phyloP scores from a whole-genome alignment of 768 basidiomycete species.

The Gloeophyllum trabeum region DNA sequence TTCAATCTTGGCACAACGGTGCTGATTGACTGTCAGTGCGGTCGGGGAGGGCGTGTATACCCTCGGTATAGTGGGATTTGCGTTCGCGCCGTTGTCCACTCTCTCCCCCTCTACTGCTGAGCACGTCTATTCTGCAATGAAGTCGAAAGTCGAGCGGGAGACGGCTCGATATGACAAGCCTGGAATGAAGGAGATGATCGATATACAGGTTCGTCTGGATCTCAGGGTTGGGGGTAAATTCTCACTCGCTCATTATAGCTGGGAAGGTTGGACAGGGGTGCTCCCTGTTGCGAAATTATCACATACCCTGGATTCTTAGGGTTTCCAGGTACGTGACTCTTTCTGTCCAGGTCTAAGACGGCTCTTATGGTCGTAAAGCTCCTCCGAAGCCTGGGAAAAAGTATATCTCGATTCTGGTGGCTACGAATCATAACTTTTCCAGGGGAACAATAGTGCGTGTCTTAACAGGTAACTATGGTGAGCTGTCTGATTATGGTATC shows the following conservation, averaged over 20 bases:
- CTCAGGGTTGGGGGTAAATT: too few species aligned
- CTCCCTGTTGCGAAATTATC: constrained; percentile 13
- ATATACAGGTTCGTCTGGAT: too few species aligned
- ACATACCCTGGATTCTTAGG: constrained; percentile 7
- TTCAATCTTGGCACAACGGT: neutral
- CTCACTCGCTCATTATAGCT: constrained; percentile 15
- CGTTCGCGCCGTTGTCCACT: neutral
- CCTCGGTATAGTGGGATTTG: constrained; percentile 2
- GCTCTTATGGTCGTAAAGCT: neutral
- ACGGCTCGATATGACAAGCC: neutral
- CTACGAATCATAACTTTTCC: constrained; percentile 16
- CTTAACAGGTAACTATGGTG: neutral
- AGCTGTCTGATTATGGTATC: too few species aligned
- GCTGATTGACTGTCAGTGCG: constrained; percentile 1
- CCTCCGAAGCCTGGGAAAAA: constrained; percentile 10
- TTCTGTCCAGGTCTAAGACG: neutral
- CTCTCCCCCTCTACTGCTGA: neutral
- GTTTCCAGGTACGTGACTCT: neutral
- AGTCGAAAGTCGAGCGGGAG: neutral
- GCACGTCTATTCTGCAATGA: neutral
- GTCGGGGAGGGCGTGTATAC: constrained; percentile 5
- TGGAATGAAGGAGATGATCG: too few species aligned
- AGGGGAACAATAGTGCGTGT: constrained; percentile 19
- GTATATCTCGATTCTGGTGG: constrained; percentile 15
- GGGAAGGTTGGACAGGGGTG: constrained; percentile 9